Evolutionary conservation across 1,284 basidiomycete species (phyloP), one percentile per base, ranked within the genome.

Genomic region (Earliella scabrosa): DNA sequence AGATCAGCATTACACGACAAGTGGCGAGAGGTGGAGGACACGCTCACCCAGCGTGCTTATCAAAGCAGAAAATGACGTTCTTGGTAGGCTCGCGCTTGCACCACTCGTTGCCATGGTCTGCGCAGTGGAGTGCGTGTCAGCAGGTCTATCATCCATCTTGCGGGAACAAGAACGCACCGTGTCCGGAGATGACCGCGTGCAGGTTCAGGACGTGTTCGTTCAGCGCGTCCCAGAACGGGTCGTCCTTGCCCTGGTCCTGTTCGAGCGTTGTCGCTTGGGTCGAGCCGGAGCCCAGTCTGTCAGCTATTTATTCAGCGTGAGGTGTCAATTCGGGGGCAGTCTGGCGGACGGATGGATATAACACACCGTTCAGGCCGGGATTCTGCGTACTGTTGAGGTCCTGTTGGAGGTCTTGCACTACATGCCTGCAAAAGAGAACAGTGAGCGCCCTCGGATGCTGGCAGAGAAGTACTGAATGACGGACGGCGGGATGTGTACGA

Each of bases 41-140:
- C 13, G 6, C 80, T 9, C 60, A 87, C 85, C 87, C 86, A 2
- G 86, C 85, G 66, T 89, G 87, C 66, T 90, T 90, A 63, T 80
- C 76, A 60, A 89, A 90, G 66, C 87, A 90, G 70, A 88, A 88
- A 1, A 87, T 81, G 11, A 86, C 79, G 35, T 81, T 69, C 61
- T 84, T 82, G 1, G 74, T 77, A 1, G 79, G 78, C 62, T 88
- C 87, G 27, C 85, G 80, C 18, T 80, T 77, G 59, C 87, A 89
- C 87, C 87, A 90, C 68, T 89, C 87, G 54, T 88, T 79, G 1
- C 87, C 87, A 60, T 89, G 87, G 66, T 87, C 86, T 87, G 60
- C 21, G 32, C 11, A 54, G 32, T 18, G 43, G 34, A 7, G 45
- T 44, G n/a, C n/a, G n/a, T n/a, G n/a, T n/a, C n/a, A n/a, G n/a